Evolutionary conservation across 2,329 filamentous ascomycete species (phyloP).

Genomic region (Pestalotiopsis sp.): DNA sequence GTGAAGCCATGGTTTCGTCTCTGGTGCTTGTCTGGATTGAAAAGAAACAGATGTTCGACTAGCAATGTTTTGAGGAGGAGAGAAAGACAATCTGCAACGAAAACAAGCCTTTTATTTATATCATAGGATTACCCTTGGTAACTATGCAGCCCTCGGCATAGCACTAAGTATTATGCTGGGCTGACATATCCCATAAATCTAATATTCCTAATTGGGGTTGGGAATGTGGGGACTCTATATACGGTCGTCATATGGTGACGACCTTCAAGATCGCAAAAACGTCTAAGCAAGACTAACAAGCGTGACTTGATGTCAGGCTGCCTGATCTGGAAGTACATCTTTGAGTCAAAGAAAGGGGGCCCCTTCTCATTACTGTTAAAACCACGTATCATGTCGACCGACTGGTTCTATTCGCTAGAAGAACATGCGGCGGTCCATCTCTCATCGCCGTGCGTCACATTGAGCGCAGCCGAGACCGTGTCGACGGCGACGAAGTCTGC

Average conservation of each 20-base stretch:
- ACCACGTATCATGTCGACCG: neutral
- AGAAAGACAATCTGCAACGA: too few species aligned
- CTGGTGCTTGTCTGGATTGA: neutral
- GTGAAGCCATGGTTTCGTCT: neutral
- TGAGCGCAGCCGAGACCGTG: constrained; percentile 18
- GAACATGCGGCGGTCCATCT: constrained; percentile 19
- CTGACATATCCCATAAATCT: neutral
- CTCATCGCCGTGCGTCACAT: constrained; percentile 18
- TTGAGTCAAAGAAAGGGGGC: too few species aligned
- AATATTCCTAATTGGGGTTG: neutral
- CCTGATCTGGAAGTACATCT: too few species aligned
- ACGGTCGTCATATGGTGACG: too few species aligned
- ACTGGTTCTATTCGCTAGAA: neutral
- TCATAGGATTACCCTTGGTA: too few species aligned
- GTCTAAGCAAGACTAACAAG: too few species aligned
- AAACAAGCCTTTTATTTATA: too few species aligned
- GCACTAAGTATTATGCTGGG: neutral
- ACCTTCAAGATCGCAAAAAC: too few species aligned
- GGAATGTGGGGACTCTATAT: neutral
- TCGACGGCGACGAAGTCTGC: constrained; percentile 17
- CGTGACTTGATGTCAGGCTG: too few species aligned
- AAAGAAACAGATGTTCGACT: too few species aligned
- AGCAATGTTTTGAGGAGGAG: too few species aligned
- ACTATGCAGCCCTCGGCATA: too few species aligned
- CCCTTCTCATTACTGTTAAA: neutral